phyloP scores from a whole-genome alignment of 345 rosid species.

The Draba incana region DNA sequence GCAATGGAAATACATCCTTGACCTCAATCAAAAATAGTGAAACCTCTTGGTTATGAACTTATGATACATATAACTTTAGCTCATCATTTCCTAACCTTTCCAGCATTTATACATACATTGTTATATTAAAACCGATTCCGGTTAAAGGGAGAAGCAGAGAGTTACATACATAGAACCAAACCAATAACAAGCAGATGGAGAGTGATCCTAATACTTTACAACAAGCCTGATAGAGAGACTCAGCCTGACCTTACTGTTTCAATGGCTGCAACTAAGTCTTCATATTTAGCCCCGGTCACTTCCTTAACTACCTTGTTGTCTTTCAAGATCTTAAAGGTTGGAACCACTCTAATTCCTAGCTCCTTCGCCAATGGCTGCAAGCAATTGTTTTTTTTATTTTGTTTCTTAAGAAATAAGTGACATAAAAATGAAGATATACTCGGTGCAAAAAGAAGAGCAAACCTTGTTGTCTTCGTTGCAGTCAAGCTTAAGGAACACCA shows the following conservation, averaged over 20 bases:
- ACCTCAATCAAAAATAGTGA: neutral
- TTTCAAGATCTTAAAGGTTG: constrained; percentile 89
- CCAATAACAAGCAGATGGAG: constrained; percentile 24
- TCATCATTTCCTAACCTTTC: neutral
- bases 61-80: constrained; percentile 7
- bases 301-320: constrained; percentile 68
- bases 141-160: constrained; percentile 14
- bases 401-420: neutral
- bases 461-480: constrained; percentile 95
- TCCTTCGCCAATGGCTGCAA: constrained; percentile 89
- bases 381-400: neutral
- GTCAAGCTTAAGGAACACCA: constrained; percentile 88
- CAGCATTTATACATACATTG: constrained; percentile 27
- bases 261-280: constrained; percentile 72
- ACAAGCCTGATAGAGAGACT: constrained; percentile 32
- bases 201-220: constrained; percentile 34
- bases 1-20: neutral
- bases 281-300: constrained; percentile 81
- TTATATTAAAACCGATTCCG: constrained; percentile 10
- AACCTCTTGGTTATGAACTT: constrained; percentile 13
- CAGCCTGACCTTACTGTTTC: constrained; percentile 68
- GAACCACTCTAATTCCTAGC: constrained; percentile 86
- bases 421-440: neutral
- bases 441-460: neutral
- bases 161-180: constrained; percentile 27